These are phyloP conservation scores for Kondoa subrosea DNA, from an alignment of 768 basidiomycete genomes.

Conservation along the genomic window DNA sequence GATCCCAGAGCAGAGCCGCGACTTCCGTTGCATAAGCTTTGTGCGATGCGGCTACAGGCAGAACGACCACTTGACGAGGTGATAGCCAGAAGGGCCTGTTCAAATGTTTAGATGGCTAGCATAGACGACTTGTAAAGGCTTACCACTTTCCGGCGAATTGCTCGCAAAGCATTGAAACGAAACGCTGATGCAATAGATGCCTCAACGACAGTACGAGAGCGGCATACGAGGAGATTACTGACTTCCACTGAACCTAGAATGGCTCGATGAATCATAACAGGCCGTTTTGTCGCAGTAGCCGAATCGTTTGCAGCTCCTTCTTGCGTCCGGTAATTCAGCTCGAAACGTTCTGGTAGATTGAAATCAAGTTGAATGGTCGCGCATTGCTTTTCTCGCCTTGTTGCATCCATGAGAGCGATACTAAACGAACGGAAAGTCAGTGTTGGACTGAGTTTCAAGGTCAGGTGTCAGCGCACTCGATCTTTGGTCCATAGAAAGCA, in stretches of 20 bases:
- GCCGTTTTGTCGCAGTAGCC: conserved; percentile 41
- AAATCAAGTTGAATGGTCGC: conserved; percentile 99
- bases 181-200: too few relatives aligned
- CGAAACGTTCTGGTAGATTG: conserved; percentile 91
- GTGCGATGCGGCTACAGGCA: conserved; percentile 79
- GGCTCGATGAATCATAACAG: conserved; percentile 97
- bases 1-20: conserved; percentile 45
- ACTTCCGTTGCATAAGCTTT: conserved; percentile 75
- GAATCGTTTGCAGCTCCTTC: conserved; percentile 40
- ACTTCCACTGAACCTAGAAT: conserved; percentile 75
- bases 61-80: conserved; percentile 85
- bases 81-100: conserved; percentile 96
- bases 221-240: too few relatives aligned
- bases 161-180: conserved; percentile 92
- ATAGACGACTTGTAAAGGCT: not conserved
- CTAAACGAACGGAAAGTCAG: too few relatives aligned
- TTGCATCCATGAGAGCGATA: conserved; percentile 83
- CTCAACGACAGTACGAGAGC: too few relatives aligned
- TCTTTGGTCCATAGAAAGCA: conserved; percentile 96
- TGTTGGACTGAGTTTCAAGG: too few relatives aligned
- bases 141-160: conserved; percentile 96
- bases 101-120: too few relatives aligned
- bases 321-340: conserved; percentile 66
- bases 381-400: conserved; percentile 87
- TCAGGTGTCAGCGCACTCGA: conserved; percentile 20